Evolutionary conservation across 306 rosid species (phyloP).

Genomic region (Corylus heterophylla): DNA sequence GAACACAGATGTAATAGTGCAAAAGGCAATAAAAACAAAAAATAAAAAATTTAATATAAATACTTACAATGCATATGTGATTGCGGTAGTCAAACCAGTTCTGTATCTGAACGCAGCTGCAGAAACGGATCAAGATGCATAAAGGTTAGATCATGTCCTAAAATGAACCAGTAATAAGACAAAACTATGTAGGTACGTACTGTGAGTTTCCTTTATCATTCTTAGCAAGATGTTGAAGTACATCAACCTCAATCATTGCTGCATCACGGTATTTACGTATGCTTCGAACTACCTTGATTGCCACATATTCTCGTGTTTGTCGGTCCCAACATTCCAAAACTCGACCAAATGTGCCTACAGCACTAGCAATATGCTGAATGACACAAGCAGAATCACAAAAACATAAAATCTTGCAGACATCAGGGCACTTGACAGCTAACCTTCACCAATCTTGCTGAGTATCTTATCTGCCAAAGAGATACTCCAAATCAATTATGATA

Average conservation of each 20-base stretch:
- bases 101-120: constrained; percentile 87
- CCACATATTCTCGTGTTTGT: constrained; percentile 78
- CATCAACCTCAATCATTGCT: constrained; percentile 90
- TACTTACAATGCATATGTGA: constrained; percentile 95
- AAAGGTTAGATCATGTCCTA: constrained; percentile 24
- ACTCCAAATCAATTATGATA: background rate
- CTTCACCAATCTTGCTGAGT: constrained; percentile 98
- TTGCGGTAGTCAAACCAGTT: constrained; percentile 95
- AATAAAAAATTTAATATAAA: constrained; percentile 13
- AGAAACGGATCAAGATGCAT: constrained; percentile 25
- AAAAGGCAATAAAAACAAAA: background rate
- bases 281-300: constrained; percentile 90
- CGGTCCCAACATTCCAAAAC: constrained; percentile 99
- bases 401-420: constrained; percentile 74
- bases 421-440: constrained; percentile 93
- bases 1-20: constrained; percentile 2
- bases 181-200: constrained; percentile 38
- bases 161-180: constrained; percentile 23
- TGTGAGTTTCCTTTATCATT: constrained; percentile 60
- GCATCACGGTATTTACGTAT: constrained; percentile 85
- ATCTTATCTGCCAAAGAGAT: constrained; percentile 69
- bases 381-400: constrained; percentile 76
- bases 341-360: constrained; percentile 99
- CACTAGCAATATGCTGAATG: constrained; percentile 96
- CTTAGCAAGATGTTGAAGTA: constrained; percentile 67